phyloP scores from a whole-genome alignment of 1,139 yeast species.

The Pichia sp. region DNA sequence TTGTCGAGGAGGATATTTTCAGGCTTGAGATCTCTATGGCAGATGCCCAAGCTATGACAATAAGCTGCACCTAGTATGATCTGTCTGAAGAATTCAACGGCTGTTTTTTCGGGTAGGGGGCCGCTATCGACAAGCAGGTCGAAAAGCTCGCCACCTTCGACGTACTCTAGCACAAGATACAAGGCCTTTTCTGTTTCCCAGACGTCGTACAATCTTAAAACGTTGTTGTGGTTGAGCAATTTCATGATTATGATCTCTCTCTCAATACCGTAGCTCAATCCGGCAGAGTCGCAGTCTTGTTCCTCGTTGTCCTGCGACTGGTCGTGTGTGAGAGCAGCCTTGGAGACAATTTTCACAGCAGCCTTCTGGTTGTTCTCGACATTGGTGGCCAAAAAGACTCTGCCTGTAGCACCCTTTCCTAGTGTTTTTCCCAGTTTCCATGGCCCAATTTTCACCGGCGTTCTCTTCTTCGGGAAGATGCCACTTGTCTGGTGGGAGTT shows the following conservation, averaged over 20 bases:
- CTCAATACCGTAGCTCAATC: slow-evolving; percentile 89
- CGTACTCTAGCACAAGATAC: slow-evolving; percentile 87
- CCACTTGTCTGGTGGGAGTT: slow-evolving; percentile 23
- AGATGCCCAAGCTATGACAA: slow-evolving; percentile 89
- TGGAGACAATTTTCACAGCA: slow-evolving; percentile 95
- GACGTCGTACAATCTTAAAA: slow-evolving; percentile 93
- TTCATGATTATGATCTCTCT: slow-evolving; percentile 90
- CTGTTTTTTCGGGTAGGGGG: slow-evolving; percentile 81
- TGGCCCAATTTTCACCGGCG: slow-evolving; percentile 76
- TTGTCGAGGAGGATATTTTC: slow-evolving; percentile 87
- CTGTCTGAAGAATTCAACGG: slow-evolving; percentile 85
- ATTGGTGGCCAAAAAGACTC: slow-evolving; percentile 89
- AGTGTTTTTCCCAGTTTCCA: slow-evolving; percentile 94
- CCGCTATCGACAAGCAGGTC: slow-evolving; percentile 89
- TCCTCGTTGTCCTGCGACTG: slow-evolving; percentile 27
- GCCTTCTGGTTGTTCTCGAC: slow-evolving; percentile 82
- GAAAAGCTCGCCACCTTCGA: slow-evolving; percentile 95
- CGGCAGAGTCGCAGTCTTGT: slow-evolving; percentile 46
- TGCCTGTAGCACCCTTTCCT: slow-evolving; percentile 93
- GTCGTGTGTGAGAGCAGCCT: slow-evolving; percentile 56
- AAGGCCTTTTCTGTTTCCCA: slow-evolving; percentile 97
- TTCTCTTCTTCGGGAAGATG: slow-evolving; percentile 37
- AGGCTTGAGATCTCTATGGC: slow-evolving; percentile 94
- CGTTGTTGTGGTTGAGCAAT: slow-evolving; percentile 86
- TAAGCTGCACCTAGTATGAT: slow-evolving; percentile 88